phyloP scores from a whole-genome alignment of 2,329 filamentous ascomycete genomes.

The Penicillium sp. region DNA sequence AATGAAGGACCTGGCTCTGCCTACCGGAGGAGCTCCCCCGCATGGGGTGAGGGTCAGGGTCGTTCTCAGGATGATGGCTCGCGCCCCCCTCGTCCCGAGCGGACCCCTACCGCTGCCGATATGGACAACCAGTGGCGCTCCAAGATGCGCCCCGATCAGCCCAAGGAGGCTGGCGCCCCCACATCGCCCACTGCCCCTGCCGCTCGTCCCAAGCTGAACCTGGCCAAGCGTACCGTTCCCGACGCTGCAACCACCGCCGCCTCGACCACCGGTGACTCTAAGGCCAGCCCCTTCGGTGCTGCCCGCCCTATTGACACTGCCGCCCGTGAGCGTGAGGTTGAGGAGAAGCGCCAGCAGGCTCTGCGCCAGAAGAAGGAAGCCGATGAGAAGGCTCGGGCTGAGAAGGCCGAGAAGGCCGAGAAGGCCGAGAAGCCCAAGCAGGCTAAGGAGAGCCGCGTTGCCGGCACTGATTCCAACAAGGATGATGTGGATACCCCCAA shows the following conservation, averaged over 20 bases:
- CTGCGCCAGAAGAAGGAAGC: conserved; percentile 80
- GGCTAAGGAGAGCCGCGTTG: conserved; percentile 30
- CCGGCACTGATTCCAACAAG: conserved; percentile 43
- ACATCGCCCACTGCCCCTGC: conserved; percentile 59
- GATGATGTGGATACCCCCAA: conserved; percentile 42
- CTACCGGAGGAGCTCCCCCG: conserved; percentile 68
- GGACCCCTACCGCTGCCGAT: conserved; percentile 81
- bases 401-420: conserved; percentile 68
- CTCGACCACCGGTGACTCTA: conserved; percentile 60
- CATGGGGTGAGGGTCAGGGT: conserved; percentile 69
- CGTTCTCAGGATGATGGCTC: conserved; percentile 74
- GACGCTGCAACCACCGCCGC: conserved; percentile 60
- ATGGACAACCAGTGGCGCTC: conserved; percentile 90
- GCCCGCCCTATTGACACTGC: conserved; percentile 93
- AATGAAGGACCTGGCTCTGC: conserved; percentile 61
- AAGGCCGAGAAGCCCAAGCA: conserved; percentile 69
- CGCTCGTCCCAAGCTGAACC: conserved; percentile 77
- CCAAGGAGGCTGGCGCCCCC: conserved; percentile 70
- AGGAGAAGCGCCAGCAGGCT: conserved; percentile 76
- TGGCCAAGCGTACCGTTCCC: conserved; percentile 87
- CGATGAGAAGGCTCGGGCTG: conserved; percentile 15
- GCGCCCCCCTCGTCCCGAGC: conserved; percentile 63
- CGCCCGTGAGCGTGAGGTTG: conserved; percentile 82
- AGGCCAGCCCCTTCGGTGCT: conserved; percentile 90
- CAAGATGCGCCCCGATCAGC: conserved; percentile 84